Percentiles rank a stretch among this genome's conserved stretches.
Conservation (phyloP, 176 grass and related monocot genomes). For the Neostapfia colusana region DNA sequence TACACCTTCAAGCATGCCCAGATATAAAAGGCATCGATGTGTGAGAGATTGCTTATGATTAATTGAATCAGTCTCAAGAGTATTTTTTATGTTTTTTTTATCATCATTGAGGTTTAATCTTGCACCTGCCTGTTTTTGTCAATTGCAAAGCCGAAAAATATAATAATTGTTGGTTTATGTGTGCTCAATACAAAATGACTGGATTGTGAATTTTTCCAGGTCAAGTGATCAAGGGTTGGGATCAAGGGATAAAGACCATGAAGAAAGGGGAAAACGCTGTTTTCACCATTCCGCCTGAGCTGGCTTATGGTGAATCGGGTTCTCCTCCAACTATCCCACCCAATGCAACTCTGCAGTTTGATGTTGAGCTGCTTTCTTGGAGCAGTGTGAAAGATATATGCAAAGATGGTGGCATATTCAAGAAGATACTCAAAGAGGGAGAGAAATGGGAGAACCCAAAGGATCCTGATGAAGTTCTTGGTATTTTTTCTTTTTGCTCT, state of each 20-base stretch:
- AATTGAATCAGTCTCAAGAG: neutral
- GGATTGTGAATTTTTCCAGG: constrained; percentile 45
- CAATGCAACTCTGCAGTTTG: constrained; percentile 86
- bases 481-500: constrained; percentile 38
- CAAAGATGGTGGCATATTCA: constrained; percentile 91
- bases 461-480: constrained; percentile 90
- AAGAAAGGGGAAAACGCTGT: constrained; percentile 97
- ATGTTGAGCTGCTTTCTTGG: constrained; percentile 96
- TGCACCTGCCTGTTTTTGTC: neutral
- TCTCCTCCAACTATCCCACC: constrained; percentile 86
- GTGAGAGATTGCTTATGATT: neutral
- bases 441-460: constrained; percentile 99
- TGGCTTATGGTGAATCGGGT: constrained; percentile 89
- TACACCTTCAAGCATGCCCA: neutral
- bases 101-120: neutral
- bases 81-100: constrained; percentile 11
- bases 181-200: neutral
- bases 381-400: constrained; percentile 87
- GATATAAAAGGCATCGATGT: neutral
- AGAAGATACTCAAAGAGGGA: constrained; percentile 82
- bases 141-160: neutral
- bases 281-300: constrained; percentile 91
- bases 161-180: neutral
- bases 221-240: constrained; percentile 98
- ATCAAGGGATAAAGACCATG: constrained; percentile 99